Evolutionary conservation across 2,329 filamentous ascomycete genomes (phyloP).

Genomic region (Phialemoniopsis sp.): DNA sequence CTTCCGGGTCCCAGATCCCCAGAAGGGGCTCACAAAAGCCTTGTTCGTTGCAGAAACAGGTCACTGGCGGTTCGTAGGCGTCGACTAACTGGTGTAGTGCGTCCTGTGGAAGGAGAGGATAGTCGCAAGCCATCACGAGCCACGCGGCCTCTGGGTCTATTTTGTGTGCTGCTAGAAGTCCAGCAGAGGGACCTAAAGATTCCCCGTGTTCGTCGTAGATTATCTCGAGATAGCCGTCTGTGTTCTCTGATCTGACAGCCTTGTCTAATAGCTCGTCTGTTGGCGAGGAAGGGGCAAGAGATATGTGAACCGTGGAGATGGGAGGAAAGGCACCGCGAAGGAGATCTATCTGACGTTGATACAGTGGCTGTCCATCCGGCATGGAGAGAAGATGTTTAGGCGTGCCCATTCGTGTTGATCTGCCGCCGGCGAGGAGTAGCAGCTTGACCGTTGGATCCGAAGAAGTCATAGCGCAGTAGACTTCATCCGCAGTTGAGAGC

Average conservation of each 20-base stretch:
- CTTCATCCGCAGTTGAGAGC: no score
- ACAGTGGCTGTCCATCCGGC: constrained; percentile 17
- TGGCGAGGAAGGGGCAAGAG: constrained; percentile 6
- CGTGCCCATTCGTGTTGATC: constrained; percentile 21
- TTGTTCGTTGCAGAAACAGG: constrained; percentile 24
- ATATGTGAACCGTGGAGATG: constrained; percentile 17
- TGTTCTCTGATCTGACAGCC: background rate
- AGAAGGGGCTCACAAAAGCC: constrained; percentile 26
- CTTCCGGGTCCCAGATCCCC: constrained; percentile 26
- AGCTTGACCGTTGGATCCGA: no score
- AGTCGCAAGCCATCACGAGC: constrained; percentile 27
- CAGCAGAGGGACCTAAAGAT: constrained; percentile 11
- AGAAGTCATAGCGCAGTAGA: no score
- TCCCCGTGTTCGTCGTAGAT: no score
- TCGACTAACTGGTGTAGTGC: constrained; percentile 19
- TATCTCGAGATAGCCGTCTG: no score
- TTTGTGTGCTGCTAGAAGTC: constrained; percentile 22
- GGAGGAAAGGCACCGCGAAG: constrained; percentile 17
- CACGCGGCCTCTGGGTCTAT: constrained; percentile 17
- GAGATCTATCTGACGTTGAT: constrained; percentile 17
- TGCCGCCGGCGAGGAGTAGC: constrained; percentile 24
- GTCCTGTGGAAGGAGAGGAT: constrained; percentile 20
- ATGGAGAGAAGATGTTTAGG: constrained; percentile 24
- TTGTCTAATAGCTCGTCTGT: background rate
- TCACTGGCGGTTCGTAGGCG: constrained; percentile 18